Conservation (phyloP, 176 grass and related monocot species). For the Carex pumila region DNA sequence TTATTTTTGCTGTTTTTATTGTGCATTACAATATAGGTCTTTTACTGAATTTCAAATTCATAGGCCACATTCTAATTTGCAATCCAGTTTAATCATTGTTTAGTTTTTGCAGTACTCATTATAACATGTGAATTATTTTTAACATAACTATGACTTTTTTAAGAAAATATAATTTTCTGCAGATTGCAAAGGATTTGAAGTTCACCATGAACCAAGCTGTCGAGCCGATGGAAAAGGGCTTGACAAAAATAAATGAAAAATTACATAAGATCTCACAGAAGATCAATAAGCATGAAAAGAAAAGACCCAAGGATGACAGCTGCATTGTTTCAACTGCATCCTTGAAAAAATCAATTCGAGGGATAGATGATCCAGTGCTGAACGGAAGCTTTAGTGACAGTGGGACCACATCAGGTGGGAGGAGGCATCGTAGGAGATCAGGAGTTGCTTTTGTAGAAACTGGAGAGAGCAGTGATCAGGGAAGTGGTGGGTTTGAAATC, state of each 20-base stretch:
- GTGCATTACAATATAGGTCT: not conserved
- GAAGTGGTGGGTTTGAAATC: constrained; percentile 49
- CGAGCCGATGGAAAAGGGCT: constrained; percentile 56
- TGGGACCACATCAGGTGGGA: constrained; percentile 25
- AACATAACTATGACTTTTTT: not conserved
- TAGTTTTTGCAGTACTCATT: not conserved
- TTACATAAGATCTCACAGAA: constrained; percentile 82
- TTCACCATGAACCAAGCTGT: constrained; percentile 84
- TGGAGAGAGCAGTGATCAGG: constrained; percentile 62
- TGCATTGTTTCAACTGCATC: constrained; percentile 44
- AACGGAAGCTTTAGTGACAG: constrained; percentile 70
- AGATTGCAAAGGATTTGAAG: constrained; percentile 98
- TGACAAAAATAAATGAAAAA: constrained; percentile 54
- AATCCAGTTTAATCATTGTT: not conserved
- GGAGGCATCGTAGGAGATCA: constrained; percentile 43
- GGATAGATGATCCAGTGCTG: constrained; percentile 80
- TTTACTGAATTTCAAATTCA: not conserved
- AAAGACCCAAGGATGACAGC: constrained; percentile 64
- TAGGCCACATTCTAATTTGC: not conserved
- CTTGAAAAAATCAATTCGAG: constrained; percentile 47
- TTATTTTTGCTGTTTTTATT: too few relatives aligned
- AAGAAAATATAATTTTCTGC: not conserved
- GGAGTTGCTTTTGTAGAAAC: constrained; percentile 37
- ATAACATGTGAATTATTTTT: not conserved
- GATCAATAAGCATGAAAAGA: constrained; percentile 71